Base-by-base conservation (phyloP, 345 rosid genomes). In the Salix viminalis region DNA sequence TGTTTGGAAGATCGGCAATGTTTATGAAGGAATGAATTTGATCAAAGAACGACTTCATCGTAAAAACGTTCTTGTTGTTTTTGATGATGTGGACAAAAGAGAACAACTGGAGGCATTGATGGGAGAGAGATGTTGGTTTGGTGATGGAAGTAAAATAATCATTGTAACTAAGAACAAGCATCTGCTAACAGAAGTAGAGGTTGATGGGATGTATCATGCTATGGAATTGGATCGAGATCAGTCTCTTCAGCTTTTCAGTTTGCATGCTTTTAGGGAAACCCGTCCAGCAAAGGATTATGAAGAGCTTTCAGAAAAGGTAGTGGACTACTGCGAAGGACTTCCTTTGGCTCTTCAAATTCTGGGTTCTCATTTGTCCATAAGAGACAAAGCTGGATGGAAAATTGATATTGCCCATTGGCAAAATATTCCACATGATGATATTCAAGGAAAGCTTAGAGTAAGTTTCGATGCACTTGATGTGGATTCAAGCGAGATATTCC, bases 261-360 rank as follows among this genome's bases (percentile, higher is more conserved):
- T 12, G 70, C 70, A 67, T 67, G 70, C 70, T 8, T 67, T 67
- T 46, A 67, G n/a, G 70, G 2, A 67, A 67, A 37, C 14, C n/a
- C 26, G 5, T 21, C 70, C 70, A 19, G 2, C 4, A 37, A 12
- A 9, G n/a, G 48, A 37, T 12, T 67, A 37, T 67, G 70, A 9
- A 15, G 18, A 39, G 28, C 8, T 67, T 67, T 67, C 70, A 41
- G 44, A 3, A 39, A 67, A 2, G 46, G 70, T 67, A 28, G 50
- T 67, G 0, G 70, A 67, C 23, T 67, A 67, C 23, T 42, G 5
- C 41, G 1, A 46, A 37, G 70, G 70, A 19, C 70, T 67, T 37
- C 70, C 70, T 18, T 21, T 67, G 23, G 70, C 48, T 21, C 70
- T 67, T 18, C 16, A 67, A 67, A 46, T 67, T 10, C 9, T 67